Conservation (phyloP, 2,329 filamentous ascomycete species). For the Pezicula carpinea region DNA sequence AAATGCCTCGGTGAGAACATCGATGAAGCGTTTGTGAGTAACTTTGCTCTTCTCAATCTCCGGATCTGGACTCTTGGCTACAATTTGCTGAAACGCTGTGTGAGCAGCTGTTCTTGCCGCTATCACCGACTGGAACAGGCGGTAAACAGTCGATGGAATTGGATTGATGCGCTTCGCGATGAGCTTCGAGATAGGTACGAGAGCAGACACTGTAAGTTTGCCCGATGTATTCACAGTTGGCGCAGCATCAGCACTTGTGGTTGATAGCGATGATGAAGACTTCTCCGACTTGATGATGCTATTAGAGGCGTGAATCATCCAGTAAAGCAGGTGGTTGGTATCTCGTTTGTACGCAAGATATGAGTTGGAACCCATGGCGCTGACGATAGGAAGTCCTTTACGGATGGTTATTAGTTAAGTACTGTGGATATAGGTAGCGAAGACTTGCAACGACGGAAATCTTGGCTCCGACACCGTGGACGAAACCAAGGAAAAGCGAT, state of each 20-base stretch:
- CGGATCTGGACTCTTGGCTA: constrained; percentile 7
- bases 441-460: too few relatives aligned
- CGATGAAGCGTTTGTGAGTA: constrained; percentile 12
- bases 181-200: constrained; percentile 36
- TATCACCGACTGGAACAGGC: constrained; percentile 30
- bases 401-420: too few relatives aligned
- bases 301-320: constrained; percentile 36
- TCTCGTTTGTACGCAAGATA: constrained; percentile 38
- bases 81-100: constrained; percentile 7
- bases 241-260: constrained; percentile 2
- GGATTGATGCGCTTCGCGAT: constrained; percentile 31
- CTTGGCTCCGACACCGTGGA: too few relatives aligned
- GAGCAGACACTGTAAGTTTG: constrained; percentile 30
- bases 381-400: too few relatives aligned
- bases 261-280: constrained; percentile 11
- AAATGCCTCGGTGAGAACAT: constrained; percentile 12
- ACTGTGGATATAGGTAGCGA: too few relatives aligned
- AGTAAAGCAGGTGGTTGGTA: constrained; percentile 33
- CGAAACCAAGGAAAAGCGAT: too few relatives aligned
- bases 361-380: constrained; percentile 13
- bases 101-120: constrained; percentile 8
- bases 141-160: constrained; percentile 31
- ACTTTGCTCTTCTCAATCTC: constrained; percentile 14
- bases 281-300: constrained; percentile 30
- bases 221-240: constrained; percentile 33